These are phyloP conservation scores for Diaporthe amygdali DNA, from an alignment of 2,329 filamentous ascomycete species.

Conservation along the genomic window DNA sequence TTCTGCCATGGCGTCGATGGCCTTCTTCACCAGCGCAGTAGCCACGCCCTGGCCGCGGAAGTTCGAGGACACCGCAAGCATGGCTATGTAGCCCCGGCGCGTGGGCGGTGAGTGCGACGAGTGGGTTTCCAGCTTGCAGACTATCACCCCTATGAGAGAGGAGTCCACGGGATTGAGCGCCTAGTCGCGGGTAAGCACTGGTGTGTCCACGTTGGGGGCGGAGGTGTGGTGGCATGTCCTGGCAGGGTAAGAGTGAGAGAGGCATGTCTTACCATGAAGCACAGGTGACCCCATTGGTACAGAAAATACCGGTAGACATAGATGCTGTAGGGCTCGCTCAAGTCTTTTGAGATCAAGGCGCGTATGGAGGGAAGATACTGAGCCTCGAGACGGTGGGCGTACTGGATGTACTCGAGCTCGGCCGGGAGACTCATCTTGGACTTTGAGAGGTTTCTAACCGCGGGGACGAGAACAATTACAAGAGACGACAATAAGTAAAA, in stretches of 20 bases:
- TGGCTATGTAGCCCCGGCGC: slow-evolving; percentile 93
- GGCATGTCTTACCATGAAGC: slow-evolving; percentile 76
- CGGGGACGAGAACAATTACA: slow-evolving; percentile 16
- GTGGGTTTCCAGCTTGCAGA: slow-evolving; percentile 93
- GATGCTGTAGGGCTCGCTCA: slow-evolving; percentile 98
- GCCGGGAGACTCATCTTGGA: slow-evolving; percentile 39
- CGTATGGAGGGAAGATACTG: slow-evolving; percentile 84
- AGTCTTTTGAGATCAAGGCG: slow-evolving; percentile 90
- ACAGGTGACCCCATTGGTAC: slow-evolving; percentile 97
- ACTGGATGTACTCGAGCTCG: slow-evolving; percentile 65
- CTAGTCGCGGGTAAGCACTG: slow-evolving; percentile 40
- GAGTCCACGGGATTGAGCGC: slow-evolving; percentile 64
- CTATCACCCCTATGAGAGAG: slow-evolving; percentile 84
- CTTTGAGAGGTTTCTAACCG: slow-evolving; percentile 13
- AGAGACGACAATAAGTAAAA: slow-evolving; percentile 21
- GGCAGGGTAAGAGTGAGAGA: not conserved
- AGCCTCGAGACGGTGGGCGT: slow-evolving; percentile 64
- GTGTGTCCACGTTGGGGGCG: not conserved
- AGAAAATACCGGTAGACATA: slow-evolving; percentile 99
- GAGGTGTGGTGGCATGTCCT: slow-evolving; percentile 17
- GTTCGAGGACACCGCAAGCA: slow-evolving; percentile 87
- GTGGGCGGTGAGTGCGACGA: slow-evolving; percentile 76
- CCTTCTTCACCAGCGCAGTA: slow-evolving; percentile 84
- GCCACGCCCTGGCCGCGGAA: slow-evolving; percentile 87
- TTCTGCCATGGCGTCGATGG: slow-evolving; percentile 88